These are phyloP conservation scores for Cerrena zonata DNA, from an alignment of 1,284 basidiomycete species.

Conservation along the genomic window DNA sequence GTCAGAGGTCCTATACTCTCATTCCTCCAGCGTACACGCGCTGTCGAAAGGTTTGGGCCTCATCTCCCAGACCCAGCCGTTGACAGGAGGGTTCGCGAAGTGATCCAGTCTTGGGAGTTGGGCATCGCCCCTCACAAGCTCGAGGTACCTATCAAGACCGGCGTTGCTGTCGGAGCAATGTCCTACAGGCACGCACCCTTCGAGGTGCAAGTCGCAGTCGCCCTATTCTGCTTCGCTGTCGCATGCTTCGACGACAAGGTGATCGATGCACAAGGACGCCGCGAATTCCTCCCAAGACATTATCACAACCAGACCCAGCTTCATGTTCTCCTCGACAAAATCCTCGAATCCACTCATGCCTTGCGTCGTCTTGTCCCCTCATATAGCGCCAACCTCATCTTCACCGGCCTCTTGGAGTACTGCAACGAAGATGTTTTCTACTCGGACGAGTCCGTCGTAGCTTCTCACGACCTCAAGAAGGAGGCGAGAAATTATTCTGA, in stretches of 20 bases:
- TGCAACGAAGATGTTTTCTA: slow-evolving; percentile 3
- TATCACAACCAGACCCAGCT: slow-evolving; percentile 1
- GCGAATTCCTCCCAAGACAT: neutral
- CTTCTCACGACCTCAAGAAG: neutral
- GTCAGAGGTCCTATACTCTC: neutral
- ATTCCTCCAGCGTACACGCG: neutral
- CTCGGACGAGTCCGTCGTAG: neutral
- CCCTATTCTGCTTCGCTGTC: neutral
- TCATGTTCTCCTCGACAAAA: slow-evolving; percentile 1
- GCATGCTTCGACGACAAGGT: neutral
- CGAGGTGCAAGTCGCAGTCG: neutral
- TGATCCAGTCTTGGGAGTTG: neutral
- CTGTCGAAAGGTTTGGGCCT: neutral
- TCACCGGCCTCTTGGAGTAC: neutral
- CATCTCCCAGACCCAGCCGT: neutral
- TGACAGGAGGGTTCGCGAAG: neutral
- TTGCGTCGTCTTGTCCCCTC: neutral
- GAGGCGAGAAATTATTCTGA: slow-evolving; percentile 1
- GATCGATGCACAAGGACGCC: neutral
- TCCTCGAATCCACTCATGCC: neutral
- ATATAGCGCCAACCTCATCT: slow-evolving; percentile 1
- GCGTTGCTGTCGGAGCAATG: neutral
- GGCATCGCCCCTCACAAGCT: neutral
- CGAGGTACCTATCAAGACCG: neutral
- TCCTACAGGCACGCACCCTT: neutral